Conservation (phyloP, 1,284 basidiomycete species). For the Apiotrichum mycotoxinovorans region DNA sequence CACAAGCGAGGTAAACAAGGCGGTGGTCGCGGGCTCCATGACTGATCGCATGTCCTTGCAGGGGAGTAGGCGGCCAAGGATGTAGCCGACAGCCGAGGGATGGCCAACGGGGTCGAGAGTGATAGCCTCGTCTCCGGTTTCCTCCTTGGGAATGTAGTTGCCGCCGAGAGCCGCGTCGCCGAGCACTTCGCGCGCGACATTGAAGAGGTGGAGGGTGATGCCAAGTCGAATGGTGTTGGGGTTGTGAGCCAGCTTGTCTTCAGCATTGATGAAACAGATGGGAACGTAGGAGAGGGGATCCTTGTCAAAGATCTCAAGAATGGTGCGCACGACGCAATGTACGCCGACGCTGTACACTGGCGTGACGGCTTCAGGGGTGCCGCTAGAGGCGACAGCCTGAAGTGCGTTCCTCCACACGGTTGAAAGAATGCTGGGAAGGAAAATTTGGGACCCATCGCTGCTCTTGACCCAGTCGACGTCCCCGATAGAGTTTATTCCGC, state of each 20-base stretch:
- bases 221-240: slow-evolving; percentile 21
- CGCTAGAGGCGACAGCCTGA: slow-evolving; percentile 20
- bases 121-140: too few species aligned
- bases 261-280: slow-evolving; percentile 22
- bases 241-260: slow-evolving; percentile 18
- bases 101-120: slow-evolving; percentile 16
- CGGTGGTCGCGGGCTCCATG: slow-evolving; percentile 8
- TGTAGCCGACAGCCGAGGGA: slow-evolving; percentile 22
- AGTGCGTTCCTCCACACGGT: slow-evolving; percentile 40
- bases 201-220: slow-evolving; percentile 27
- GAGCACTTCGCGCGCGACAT: slow-evolving; percentile 19
- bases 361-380: slow-evolving; percentile 15
- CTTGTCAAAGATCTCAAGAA: slow-evolving; percentile 30
- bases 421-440: slow-evolving; percentile 31
- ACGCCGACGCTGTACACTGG: slow-evolving; percentile 26
- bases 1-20: slow-evolving; percentile 21
- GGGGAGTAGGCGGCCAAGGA: slow-evolving; percentile 33
- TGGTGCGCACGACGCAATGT: slow-evolving; percentile 20
- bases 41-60: slow-evolving; percentile 20
- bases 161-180: slow-evolving; percentile 22
- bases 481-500: slow-evolving; percentile 27
- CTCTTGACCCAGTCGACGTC: slow-evolving; percentile 26
- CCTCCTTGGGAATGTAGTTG: too few species aligned
- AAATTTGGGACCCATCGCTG: slow-evolving; percentile 7
- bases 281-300: slow-evolving; percentile 37